A percentile compares a stretch with the other conserved stretches of the same genome.
phyloP scores from a whole-genome alignment of 345 rosid species.

The Theobroma cacao region DNA sequence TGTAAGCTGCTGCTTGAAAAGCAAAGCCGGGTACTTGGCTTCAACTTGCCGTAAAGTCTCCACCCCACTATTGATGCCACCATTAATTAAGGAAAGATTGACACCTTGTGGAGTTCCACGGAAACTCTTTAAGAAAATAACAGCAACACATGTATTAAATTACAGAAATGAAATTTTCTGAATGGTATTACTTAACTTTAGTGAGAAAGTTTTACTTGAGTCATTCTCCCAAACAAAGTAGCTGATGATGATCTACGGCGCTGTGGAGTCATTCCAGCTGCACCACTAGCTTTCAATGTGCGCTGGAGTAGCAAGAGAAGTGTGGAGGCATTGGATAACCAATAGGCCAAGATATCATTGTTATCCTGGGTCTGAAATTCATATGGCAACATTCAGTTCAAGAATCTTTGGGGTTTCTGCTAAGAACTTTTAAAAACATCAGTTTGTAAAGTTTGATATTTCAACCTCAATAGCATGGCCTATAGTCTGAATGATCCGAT shows the following conservation, averaged over 20 bases:
- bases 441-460: conserved; percentile 6
- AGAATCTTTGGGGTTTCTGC: not conserved
- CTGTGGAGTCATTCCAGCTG: conserved; percentile 97
- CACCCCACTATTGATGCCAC: conserved; percentile 54
- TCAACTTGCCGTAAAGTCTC: conserved; percentile 84
- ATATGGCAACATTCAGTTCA: conserved; percentile 22
- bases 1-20: conserved; percentile 94
- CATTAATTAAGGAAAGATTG: conserved; percentile 65
- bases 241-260: conserved; percentile 95
- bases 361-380: conserved; percentile 76
- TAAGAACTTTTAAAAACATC: not conserved
- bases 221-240: conserved; percentile 90
- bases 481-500: conserved; percentile 87
- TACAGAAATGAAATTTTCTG: conserved; percentile 11
- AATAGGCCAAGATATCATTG: conserved; percentile 78
- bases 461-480: conserved; percentile 91
- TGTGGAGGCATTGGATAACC: conserved; percentile 95
- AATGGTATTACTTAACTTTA: not conserved
- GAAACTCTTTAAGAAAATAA: conserved; percentile 55
- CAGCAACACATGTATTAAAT: conserved; percentile 16
- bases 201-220: conserved; percentile 49
- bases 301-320: conserved; percentile 89
- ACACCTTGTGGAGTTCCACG: conserved; percentile 91
- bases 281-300: conserved; percentile 91
- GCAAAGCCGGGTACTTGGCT: conserved; percentile 96